Percentiles rank a stretch among this genome's conserved stretches.
These are phyloP conservation scores for Solanum clarkiae DNA, from an alignment of 257 asterid genomes.

Conservation along the genomic window DNA sequence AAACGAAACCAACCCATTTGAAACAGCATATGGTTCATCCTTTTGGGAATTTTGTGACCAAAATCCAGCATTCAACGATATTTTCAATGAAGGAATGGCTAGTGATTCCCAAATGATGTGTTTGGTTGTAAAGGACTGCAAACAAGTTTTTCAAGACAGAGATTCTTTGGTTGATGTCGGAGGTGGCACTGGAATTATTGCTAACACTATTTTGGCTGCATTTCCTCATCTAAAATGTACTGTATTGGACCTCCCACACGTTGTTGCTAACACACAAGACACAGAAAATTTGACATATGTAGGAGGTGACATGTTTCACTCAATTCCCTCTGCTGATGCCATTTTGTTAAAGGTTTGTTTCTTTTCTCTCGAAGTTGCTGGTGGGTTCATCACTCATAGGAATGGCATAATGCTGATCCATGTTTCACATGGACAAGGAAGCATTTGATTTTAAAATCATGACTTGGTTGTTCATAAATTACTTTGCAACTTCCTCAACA, in stretches of 20 bases:
- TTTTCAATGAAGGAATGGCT: slow-evolving; percentile 21
- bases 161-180: background rate
- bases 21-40: background rate
- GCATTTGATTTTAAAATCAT: no score
- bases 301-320: slow-evolving; percentile 14
- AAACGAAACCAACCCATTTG: slow-evolving; percentile 2
- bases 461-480: background rate
- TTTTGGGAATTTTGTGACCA: slow-evolving; percentile 1
- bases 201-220: background rate
- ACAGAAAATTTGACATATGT: background rate
- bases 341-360: background rate
- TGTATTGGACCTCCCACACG: slow-evolving; percentile 9
- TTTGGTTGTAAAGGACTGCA: background rate
- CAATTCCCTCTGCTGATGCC: slow-evolving; percentile 8
- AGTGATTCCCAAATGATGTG: slow-evolving; percentile 14
- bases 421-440: no score
- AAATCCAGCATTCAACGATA: background rate
- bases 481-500: background rate
- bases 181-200: slow-evolving; percentile 13
- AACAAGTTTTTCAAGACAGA: slow-evolving; percentile 5
- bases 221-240: slow-evolving; percentile 6
- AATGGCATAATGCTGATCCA: no score
- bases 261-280: background rate
- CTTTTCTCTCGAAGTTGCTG: background rate
- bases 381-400: background rate